Evolutionary conservation across 495 filamentous ascomycete genomes (phyloP).

Genomic region (Hypoxylon perforatum): DNA sequence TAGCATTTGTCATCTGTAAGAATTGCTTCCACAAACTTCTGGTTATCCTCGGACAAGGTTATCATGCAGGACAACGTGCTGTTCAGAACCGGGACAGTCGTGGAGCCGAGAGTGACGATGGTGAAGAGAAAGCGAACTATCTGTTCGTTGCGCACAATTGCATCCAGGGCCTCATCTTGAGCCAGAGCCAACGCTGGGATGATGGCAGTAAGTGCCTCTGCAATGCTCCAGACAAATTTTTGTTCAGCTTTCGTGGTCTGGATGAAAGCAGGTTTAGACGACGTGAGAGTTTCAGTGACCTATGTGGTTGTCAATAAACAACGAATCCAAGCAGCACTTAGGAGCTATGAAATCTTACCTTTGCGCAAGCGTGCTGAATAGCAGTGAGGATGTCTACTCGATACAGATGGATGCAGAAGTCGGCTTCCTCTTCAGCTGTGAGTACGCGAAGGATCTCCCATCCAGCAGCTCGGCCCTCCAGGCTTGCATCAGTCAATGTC

Average conservation of each 20-base stretch:
- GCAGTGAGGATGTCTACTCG: constrained; percentile 67
- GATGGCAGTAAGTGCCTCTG: constrained; percentile 57
- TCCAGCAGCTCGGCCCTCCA: constrained; percentile 67
- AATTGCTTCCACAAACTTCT: constrained; percentile 55
- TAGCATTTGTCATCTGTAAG: constrained; percentile 53
- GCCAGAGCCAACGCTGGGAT: constrained; percentile 60
- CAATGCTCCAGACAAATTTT: constrained; percentile 60
- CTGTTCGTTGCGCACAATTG: constrained; percentile 56
- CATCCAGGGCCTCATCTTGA: constrained; percentile 64
- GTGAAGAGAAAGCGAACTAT: constrained; percentile 64
- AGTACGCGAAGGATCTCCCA: constrained; percentile 71
- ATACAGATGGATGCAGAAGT: constrained; percentile 71
- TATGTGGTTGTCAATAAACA: constrained; percentile 41
- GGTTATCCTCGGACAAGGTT: constrained; percentile 66
- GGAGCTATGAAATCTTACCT: constrained; percentile 50
- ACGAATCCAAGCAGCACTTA: neutral
- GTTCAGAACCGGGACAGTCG: constrained; percentile 51
- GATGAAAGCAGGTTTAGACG: constrained; percentile 49
- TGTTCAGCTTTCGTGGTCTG: constrained; percentile 62
- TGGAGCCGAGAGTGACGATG: constrained; percentile 49
- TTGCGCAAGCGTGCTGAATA: constrained; percentile 60
- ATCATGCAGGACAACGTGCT: constrained; percentile 63
- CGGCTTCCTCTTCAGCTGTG: constrained; percentile 66
- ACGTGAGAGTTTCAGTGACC: constrained; percentile 57
- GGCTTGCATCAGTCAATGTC: constrained; percentile 66